Conservation (phyloP, 352 stramenopile species). For the Globisporangium lucens region DNA sequence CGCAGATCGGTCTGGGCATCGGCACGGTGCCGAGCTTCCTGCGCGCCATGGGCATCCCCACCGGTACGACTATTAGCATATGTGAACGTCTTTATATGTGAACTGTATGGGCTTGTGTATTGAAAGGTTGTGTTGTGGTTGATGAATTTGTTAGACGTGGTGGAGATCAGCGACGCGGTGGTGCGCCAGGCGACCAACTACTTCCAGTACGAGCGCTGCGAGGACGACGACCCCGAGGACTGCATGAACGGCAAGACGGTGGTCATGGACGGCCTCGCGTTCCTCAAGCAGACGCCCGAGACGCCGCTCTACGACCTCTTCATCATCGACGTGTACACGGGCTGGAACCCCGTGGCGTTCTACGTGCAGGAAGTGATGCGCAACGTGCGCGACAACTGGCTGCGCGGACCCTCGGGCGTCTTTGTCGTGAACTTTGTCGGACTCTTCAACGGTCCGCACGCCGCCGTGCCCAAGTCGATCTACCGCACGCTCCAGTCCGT, state of each 20-base stretch:
- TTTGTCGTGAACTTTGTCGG: slow-evolving; percentile 81
- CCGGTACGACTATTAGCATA: slow-evolving; percentile 22
- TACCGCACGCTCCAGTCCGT: slow-evolving; percentile 60
- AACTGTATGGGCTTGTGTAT: neutral
- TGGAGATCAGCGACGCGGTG: slow-evolving; percentile 71
- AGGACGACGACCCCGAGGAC: slow-evolving; percentile 30
- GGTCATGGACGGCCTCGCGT: slow-evolving; percentile 63
- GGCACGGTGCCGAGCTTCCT: slow-evolving; percentile 69
- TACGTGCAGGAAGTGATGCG: slow-evolving; percentile 61
- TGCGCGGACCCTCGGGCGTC: slow-evolving; percentile 40
- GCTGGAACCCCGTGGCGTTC: slow-evolving; percentile 70
- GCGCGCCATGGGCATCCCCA: slow-evolving; percentile 52
- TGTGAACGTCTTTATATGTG: neutral
- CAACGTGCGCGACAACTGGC: slow-evolving; percentile 48
- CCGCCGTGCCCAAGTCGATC: slow-evolving; percentile 61
- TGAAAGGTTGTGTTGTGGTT: neutral
- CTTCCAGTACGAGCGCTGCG: slow-evolving; percentile 71
- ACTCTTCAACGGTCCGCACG: slow-evolving; percentile 47
- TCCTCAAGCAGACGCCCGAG: slow-evolving; percentile 39
- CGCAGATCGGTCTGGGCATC: slow-evolving; percentile 74
- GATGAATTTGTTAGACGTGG: slow-evolving; percentile 38
- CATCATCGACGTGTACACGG: slow-evolving; percentile 24
- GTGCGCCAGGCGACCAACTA: slow-evolving; percentile 60
- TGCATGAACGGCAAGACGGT: slow-evolving; percentile 55
- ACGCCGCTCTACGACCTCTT: slow-evolving; percentile 23